These are phyloP conservation scores for Nicotiana sylvestris DNA, from an alignment of 257 asterid genomes.

Conservation along the genomic window DNA sequence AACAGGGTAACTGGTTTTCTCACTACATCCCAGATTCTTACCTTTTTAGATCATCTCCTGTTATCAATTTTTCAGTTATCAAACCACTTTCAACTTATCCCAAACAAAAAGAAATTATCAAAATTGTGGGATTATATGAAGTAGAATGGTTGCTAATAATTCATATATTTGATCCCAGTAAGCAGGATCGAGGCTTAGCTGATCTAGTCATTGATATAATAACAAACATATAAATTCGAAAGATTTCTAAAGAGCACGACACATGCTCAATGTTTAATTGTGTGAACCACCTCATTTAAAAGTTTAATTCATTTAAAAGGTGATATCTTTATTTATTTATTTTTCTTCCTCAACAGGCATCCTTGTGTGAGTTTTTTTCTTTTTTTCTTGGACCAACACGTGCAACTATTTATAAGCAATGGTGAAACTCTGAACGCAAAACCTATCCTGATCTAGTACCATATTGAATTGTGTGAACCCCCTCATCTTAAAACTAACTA, in stretches of 20 bases:
- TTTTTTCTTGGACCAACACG: too few relatives aligned
- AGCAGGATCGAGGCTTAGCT: not conserved
- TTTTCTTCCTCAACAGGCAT: not conserved
- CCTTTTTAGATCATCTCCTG: not conserved
- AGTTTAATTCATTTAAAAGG: not conserved
- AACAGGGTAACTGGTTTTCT: not conserved
- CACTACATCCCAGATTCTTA: not conserved
- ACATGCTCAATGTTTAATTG: not conserved
- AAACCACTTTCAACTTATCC: not conserved
- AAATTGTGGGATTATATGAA: not conserved
- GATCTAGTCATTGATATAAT: not conserved
- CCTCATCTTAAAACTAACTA: not conserved
- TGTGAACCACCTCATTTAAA: not conserved
- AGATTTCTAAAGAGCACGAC: not conserved
- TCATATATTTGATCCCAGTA: not conserved
- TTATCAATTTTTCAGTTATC: not conserved
- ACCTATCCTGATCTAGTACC: not conserved
- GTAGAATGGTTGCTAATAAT: not conserved
- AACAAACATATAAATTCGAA: not conserved
- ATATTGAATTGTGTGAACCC: not conserved
- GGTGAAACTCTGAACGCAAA: not conserved
- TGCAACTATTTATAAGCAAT: not conserved
- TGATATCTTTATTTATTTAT: not conserved
- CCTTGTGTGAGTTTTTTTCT: not conserved
- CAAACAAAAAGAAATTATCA: not conserved